phyloP scores from a whole-genome alignment of 768 basidiomycete genomes.

The Roridomyces roridus region DNA sequence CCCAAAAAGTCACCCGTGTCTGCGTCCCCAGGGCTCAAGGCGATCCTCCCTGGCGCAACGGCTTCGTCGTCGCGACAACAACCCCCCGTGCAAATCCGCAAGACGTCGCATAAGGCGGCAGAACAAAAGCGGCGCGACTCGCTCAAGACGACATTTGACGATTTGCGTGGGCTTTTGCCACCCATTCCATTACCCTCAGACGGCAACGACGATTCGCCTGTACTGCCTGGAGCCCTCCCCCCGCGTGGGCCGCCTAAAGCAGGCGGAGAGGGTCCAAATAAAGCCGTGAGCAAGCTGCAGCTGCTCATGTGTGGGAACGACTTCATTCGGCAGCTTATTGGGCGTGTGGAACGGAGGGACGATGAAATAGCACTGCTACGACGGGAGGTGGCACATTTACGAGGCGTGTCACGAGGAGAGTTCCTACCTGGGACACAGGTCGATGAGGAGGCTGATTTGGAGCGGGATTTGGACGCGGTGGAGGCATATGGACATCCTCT shows the following conservation, averaged over 20 bases:
- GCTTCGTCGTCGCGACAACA: constrained; percentile 21
- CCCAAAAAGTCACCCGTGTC: constrained; percentile 37
- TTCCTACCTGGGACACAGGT: constrained; percentile 34
- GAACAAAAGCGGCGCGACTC: constrained; percentile 98
- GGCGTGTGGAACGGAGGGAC: constrained; percentile 79
- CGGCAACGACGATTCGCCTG: constrained; percentile 74
- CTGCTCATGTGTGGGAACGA: constrained; percentile 91
- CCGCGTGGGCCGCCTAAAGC: constrained; percentile 89
- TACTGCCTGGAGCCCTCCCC: constrained; percentile 87
- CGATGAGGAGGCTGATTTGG: constrained; percentile 56
- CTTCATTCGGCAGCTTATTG: constrained; percentile 79
- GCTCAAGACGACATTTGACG: constrained; percentile 92
- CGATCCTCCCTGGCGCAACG: constrained; percentile 66
- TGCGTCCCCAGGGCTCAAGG: constrained; percentile 63
- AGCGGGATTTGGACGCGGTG: constrained; percentile 63
- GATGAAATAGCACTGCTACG: constrained; percentile 74
- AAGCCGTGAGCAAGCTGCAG: constrained; percentile 93
- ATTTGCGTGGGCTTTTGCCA: constrained; percentile 82
- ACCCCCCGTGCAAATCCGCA: constrained; percentile 56
- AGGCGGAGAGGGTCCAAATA: constrained; percentile 90
- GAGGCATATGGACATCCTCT: constrained; percentile 39
- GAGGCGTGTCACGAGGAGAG: constrained; percentile 42
- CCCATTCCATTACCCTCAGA: constrained; percentile 86
- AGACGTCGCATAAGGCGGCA: constrained; percentile 92
- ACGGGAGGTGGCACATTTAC: constrained; percentile 67